A percentile compares a stretch with the other conserved stretches of the same genome.
Conservation (phyloP, 1,284 basidiomycete genomes). For the Sporisorium sorghi region DNA sequence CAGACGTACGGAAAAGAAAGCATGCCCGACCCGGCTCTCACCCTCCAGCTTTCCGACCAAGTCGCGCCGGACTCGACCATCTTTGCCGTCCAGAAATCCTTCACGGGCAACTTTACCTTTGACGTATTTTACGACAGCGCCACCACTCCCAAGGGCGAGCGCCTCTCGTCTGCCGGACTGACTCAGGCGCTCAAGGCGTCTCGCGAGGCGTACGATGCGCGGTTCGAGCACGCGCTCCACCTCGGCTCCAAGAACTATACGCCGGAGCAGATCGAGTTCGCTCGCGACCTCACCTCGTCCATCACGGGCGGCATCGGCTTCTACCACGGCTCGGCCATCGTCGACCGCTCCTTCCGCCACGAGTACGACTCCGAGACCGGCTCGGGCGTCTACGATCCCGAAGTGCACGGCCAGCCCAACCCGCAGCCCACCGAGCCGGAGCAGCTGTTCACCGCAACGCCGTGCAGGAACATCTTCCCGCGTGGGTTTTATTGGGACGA, state of each 20-base stretch:
- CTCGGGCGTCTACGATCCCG: slow-evolving; percentile 50
- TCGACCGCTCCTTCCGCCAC: slow-evolving; percentile 83
- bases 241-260: slow-evolving; percentile 70
- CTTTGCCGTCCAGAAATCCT: slow-evolving; percentile 85
- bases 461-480: slow-evolving; percentile 93
- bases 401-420: slow-evolving; percentile 55
- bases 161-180: slow-evolving; percentile 73
- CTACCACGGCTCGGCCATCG: slow-evolving; percentile 89
- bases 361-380: slow-evolving; percentile 79
- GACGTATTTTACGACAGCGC: slow-evolving; percentile 85
- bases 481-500: slow-evolving; percentile 98
- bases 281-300: slow-evolving; percentile 87
- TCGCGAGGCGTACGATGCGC: slow-evolving; percentile 75
- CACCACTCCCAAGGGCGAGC: slow-evolving; percentile 75
- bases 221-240: slow-evolving; percentile 79
- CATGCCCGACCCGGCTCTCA: slow-evolving; percentile 81
- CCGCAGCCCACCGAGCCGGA: slow-evolving; percentile 72
- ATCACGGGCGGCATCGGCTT: slow-evolving; percentile 91
- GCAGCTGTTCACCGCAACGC: slow-evolving; percentile 88
- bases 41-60: slow-evolving; percentile 81
- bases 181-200: slow-evolving; percentile 78
- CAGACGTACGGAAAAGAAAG: slow-evolving; percentile 73
- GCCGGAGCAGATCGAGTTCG: slow-evolving; percentile 77
- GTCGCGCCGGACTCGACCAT: slow-evolving; percentile 80
- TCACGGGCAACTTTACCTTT: slow-evolving; percentile 83